Base-by-base conservation (phyloP, 257 asterid species). In the Nicotiana tabacum region DNA sequence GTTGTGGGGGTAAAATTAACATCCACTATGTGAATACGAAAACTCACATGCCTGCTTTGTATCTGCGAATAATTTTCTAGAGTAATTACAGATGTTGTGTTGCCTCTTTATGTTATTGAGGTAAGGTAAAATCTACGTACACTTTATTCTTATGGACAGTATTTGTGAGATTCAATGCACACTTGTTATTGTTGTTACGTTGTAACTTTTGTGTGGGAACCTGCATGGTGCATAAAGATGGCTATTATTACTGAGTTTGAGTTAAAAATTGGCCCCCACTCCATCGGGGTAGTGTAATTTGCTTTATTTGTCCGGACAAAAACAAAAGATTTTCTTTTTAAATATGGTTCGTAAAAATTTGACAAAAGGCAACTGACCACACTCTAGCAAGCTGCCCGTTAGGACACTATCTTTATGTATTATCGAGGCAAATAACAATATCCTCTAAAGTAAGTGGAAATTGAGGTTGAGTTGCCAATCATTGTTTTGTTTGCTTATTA, bases 401-500 rank as follows among this genome's bases (percentile, higher is more conserved):
- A 61, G n/a, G 16, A 30, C 74, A 37, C 74, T 60, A 79, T 46
- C 21, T 37, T 27, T 37, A 46, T 27, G 21, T 4, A 70, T 70
- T 2, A 43, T 43, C 56, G 4, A 32, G 30, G 60, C 57, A 70
- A 48, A 74, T 70, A 48, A 27, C 27, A 76, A 15, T 48, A 51
- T 51, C 62, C 3, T 8, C 0, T 76, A 51, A 76, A 76, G 82
- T 21, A 79, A 79, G 61, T 79, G 76, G 83, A 79, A 13, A 79
- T 48, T 39, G 29, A 65, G 76, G 30, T 35, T 58, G 65, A 58
- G 29, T 5, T 9, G 64, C 46, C 64, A 51, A 76, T 76, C 64
- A 76, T 76, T 76, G 80, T 48, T 13, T 27, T 48, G 27, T 48
- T 74, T 2, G 24, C 27, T 29, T 46, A 6, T 48, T 48, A 9